A percentile compares a stretch with the other conserved stretches of the same genome.
Evolutionary conservation across 2,329 filamentous ascomycete species (phyloP).

Genomic region (Fusarium neocosmosporiellum): DNA sequence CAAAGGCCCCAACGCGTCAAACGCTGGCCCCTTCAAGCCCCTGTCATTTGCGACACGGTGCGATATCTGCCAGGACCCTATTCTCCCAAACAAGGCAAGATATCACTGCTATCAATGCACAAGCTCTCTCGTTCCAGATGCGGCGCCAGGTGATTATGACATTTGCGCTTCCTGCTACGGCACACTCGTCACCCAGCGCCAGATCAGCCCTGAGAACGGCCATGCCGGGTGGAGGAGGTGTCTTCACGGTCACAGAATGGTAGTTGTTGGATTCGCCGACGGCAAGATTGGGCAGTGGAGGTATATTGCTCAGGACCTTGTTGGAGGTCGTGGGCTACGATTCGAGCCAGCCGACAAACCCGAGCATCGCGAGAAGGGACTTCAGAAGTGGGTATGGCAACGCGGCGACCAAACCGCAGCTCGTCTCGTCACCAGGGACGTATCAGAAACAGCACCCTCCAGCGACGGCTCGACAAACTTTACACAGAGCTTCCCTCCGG

Average conservation of each 20-base stretch:
- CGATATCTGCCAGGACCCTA: constrained; percentile 80
- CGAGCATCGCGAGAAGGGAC: constrained; percentile 46
- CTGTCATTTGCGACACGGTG: constrained; percentile 81
- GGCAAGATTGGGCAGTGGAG: constrained; percentile 74
- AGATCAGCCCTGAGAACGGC: constrained; percentile 80
- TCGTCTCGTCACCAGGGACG: constrained; percentile 63
- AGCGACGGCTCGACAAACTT: constrained; percentile 42
- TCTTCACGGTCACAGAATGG: constrained; percentile 84
- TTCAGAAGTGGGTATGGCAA: constrained; percentile 66
- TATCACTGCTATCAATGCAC: constrained; percentile 86
- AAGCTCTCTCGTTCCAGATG: constrained; percentile 58
- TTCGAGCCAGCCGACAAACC: constrained; percentile 62
- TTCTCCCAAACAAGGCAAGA: constrained; percentile 74
- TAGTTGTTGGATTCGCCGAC: constrained; percentile 80
- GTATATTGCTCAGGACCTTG: constrained; percentile 75
- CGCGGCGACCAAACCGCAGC: constrained; percentile 53
- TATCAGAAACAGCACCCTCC: constrained; percentile 57
- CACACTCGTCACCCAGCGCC: constrained; percentile 69
- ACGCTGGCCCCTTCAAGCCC: constrained; percentile 69
- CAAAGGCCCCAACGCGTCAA: constrained; percentile 58
- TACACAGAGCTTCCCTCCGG: constrained; percentile 70
- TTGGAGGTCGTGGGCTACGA: constrained; percentile 79
- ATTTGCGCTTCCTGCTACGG: constrained; percentile 84
- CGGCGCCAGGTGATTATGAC: constrained; percentile 81
- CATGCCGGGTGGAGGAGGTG: constrained; percentile 86